Evolutionary conservation across 495 filamentous ascomycete species (phyloP).

Genomic region (Annulohypoxylon nitens): DNA sequence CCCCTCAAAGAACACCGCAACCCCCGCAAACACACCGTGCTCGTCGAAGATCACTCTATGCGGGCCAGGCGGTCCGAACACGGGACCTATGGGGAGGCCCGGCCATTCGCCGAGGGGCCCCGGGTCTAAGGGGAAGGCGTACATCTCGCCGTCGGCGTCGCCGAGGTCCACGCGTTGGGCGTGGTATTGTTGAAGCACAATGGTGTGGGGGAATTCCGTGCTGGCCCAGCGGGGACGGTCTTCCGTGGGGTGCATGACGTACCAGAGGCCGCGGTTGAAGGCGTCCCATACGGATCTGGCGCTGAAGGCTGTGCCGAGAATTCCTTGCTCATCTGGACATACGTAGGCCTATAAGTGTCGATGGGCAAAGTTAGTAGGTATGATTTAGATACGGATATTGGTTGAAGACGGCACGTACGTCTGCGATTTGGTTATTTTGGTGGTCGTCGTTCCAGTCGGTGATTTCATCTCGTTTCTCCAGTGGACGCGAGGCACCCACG

Average conservation of each 20-base stretch:
- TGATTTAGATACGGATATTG: background rate
- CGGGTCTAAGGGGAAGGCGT: slow-evolving; percentile 16
- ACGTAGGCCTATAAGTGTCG: background rate
- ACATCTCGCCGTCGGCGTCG: background rate
- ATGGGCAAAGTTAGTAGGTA: background rate
- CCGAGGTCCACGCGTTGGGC: slow-evolving; percentile 19
- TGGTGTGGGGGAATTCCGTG: slow-evolving; percentile 8
- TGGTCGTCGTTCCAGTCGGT: slow-evolving; percentile 25
- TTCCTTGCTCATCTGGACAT: slow-evolving; percentile 13
- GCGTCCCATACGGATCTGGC: slow-evolving; percentile 21
- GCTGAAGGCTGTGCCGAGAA: slow-evolving; percentile 20
- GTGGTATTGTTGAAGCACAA: slow-evolving; percentile 13
- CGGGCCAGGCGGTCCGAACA: slow-evolving; percentile 10
- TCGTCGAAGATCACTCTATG: slow-evolving; percentile 28
- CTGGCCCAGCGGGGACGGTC: slow-evolving; percentile 26
- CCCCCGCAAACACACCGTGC: slow-evolving; percentile 27
- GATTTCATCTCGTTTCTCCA: slow-evolving; percentile 31
- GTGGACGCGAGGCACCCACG: background rate
- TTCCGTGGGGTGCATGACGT: slow-evolving; percentile 8
- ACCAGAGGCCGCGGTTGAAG: slow-evolving; percentile 24
- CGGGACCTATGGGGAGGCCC: background rate
- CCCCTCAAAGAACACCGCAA: slow-evolving; percentile 6
- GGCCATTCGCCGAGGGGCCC: slow-evolving; percentile 18
- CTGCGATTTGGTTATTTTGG: slow-evolving; percentile 21
- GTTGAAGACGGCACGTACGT: background rate